Conservation (phyloP, 2,329 filamentous ascomycete species). For the Colletotrichum aenigma region DNA sequence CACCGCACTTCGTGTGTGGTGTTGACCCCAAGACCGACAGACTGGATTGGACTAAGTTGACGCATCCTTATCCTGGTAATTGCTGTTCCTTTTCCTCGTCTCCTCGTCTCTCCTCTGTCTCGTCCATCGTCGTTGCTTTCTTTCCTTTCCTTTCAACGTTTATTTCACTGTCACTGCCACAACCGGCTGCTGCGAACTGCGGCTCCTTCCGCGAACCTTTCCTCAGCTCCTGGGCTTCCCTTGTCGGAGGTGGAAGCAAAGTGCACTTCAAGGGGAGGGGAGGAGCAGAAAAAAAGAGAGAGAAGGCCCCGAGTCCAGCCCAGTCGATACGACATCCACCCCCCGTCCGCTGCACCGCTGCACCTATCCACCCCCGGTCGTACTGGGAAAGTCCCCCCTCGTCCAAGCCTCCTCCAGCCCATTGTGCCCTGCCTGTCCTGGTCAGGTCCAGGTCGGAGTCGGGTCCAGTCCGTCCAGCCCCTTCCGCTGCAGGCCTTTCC, state of each 20-base stretch:
- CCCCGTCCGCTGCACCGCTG: neutral
- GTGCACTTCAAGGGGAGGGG: neutral
- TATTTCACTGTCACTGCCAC: neutral
- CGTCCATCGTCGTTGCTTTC: neutral
- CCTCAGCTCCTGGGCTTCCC: neutral
- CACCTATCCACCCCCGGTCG: neutral
- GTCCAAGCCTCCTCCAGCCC: neutral
- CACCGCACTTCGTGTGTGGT: constrained; percentile 18
- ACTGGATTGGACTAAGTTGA: constrained; percentile 4
- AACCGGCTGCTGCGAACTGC: neutral
- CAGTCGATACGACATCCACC: neutral
- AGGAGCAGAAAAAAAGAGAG: neutral
- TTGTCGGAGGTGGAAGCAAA: neutral
- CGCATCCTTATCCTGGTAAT: constrained; percentile 9
- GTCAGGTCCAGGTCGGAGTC: neutral
- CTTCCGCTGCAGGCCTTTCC: constrained; percentile 7
- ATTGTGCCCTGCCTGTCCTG: neutral
- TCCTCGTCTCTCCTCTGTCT: neutral
- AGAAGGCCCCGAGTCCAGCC: neutral
- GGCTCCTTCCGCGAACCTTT: neutral
- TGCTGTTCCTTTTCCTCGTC: neutral
- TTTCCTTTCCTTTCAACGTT: neutral
- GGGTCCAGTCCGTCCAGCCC: neutral
- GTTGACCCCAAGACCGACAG: constrained; percentile 4
- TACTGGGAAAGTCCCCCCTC: neutral